Percentiles rank a stretch among this genome's conserved stretches.
phyloP scores from a whole-genome alignment of 768 basidiomycete genomes.

The Daedalea quercina region DNA sequence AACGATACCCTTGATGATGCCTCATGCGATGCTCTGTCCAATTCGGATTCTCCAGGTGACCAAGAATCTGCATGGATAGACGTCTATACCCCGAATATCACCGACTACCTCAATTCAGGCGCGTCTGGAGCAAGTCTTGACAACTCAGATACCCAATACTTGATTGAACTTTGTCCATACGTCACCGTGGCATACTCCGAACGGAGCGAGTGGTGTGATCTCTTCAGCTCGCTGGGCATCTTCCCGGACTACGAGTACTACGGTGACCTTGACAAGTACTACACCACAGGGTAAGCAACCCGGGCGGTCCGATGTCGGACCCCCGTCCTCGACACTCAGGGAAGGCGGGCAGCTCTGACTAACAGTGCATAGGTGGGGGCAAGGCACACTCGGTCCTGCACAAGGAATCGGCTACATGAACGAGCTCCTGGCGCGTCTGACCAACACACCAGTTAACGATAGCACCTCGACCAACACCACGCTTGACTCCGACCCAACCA shows the following conservation, averaged over 20 bases:
- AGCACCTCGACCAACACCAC: slow-evolving; percentile 73
- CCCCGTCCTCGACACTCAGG: slow-evolving; percentile 14
- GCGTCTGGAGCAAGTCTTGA: slow-evolving; percentile 58
- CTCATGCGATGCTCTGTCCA: slow-evolving; percentile 54
- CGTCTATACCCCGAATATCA: slow-evolving; percentile 49
- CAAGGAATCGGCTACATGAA: slow-evolving; percentile 87
- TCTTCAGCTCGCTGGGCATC: slow-evolving; percentile 54
- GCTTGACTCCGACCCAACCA: slow-evolving; percentile 50
- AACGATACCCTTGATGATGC: slow-evolving; percentile 64
- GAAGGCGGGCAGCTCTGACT: background rate
- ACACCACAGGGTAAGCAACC: slow-evolving; percentile 72
- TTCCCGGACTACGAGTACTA: slow-evolving; percentile 63
- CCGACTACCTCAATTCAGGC: slow-evolving; percentile 49
- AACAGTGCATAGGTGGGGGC: slow-evolving; percentile 47
- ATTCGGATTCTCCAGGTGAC: slow-evolving; percentile 31
- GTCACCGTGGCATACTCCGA: slow-evolving; percentile 49
- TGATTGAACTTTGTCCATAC: slow-evolving; percentile 76
- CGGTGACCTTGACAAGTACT: slow-evolving; percentile 72
- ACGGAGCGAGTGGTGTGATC: slow-evolving; percentile 62
- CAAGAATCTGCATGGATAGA: slow-evolving; percentile 40
- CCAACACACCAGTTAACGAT: slow-evolving; percentile 52
- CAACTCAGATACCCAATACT: slow-evolving; percentile 44
- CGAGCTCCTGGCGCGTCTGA: slow-evolving; percentile 79
- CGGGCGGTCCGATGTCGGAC: too few relatives aligned
- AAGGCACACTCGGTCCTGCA: slow-evolving; percentile 53